Evolutionary conservation across 805 yeast species (phyloP).

Genomic region (Pichia deserticola): DNA sequence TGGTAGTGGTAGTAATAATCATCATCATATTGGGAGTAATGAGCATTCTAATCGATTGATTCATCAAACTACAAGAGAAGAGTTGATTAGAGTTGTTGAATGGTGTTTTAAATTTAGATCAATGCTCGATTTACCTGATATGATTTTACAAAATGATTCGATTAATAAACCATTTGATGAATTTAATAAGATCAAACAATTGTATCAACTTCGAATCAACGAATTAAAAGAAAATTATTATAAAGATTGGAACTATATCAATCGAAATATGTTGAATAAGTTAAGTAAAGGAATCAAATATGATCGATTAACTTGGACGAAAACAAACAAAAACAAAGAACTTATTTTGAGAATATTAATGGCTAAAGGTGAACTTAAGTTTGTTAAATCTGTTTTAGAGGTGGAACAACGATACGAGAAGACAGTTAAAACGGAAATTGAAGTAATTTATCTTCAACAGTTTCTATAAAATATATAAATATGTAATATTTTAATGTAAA

Average conservation of each 20-base stretch:
- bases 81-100: slow-evolving; percentile 23
- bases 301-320: slow-evolving; percentile 40
- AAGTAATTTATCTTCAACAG: slow-evolving; percentile 10
- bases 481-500: neutral
- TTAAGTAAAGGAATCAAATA: slow-evolving; percentile 11
- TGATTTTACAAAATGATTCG: slow-evolving; percentile 18
- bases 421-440: slow-evolving; percentile 23
- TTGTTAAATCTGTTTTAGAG: slow-evolving; percentile 21
- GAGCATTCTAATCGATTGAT: neutral
- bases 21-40: neutral
- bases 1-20: neutral
- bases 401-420: slow-evolving; percentile 24
- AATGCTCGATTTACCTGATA: slow-evolving; percentile 23
- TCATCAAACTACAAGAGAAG: slow-evolving; percentile 16
- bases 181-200: slow-evolving; percentile 13
- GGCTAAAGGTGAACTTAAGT: slow-evolving; percentile 29
- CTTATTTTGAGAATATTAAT: slow-evolving; percentile 65
- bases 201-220: slow-evolving; percentile 12
- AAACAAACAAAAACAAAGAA: slow-evolving; percentile 40
- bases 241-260: slow-evolving; percentile 18
- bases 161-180: slow-evolving; percentile 16
- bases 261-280: slow-evolving; percentile 15
- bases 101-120: slow-evolving; percentile 26
- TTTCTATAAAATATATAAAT: neutral
- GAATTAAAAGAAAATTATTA: slow-evolving; percentile 18